These are phyloP conservation scores for Cetraspora pellucida DNA, from an alignment of 192 early-diverging fungal species.

Conservation along the genomic window DNA sequence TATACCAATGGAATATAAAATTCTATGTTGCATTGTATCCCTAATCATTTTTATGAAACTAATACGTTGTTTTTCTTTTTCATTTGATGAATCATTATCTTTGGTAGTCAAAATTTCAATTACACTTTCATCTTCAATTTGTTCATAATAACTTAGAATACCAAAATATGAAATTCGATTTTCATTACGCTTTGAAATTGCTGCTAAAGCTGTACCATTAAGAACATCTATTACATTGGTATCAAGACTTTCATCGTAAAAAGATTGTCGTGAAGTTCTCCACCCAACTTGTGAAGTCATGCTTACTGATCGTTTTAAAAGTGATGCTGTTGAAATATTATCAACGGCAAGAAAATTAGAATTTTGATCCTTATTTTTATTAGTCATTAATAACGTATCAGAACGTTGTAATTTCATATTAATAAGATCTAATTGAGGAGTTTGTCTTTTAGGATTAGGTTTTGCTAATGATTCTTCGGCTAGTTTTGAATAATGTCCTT, in stretches of 20 bases:
- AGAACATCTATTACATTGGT: neutral
- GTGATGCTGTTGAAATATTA: too few relatives aligned
- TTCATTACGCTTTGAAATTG: constrained; percentile 15
- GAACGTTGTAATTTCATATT: neutral
- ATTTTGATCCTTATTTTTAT: neutral
- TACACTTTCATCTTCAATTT: neutral
- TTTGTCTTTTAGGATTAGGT: constrained; percentile 2
- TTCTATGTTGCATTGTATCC: neutral
- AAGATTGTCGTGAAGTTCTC: neutral
- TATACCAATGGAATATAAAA: constrained; percentile 5
- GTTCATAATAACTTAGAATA: constrained; percentile 31
- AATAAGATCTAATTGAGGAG: constrained; percentile 8
- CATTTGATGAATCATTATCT: neutral
- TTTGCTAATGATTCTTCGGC: neutral
- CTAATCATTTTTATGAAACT: neutral
- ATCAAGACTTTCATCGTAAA: constrained; percentile 10
- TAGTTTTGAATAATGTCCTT: constrained; percentile 19
- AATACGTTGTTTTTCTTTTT: neutral
- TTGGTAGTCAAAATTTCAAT: constrained; percentile 14
- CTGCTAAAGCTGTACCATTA: neutral
- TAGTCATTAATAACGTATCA: neutral
- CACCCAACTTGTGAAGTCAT: too few relatives aligned
- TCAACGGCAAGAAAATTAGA: too few relatives aligned
- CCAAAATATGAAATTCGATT: constrained; percentile 17
- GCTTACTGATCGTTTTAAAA: too few relatives aligned